Evolutionary conservation across 805 yeast species (phyloP).

Genomic region (Jamesozyma piceae): DNA sequence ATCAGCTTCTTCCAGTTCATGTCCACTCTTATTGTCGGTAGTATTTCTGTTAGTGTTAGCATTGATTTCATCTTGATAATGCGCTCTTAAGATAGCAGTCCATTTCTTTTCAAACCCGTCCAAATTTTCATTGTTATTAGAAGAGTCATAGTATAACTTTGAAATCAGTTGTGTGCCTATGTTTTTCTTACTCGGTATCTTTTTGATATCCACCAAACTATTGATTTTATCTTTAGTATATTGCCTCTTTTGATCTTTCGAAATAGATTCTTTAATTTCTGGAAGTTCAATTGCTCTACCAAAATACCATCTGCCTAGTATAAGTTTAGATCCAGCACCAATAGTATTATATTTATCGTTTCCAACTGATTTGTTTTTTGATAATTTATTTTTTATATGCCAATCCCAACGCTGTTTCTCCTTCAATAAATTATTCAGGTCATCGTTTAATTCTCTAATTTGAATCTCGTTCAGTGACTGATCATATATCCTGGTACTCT

Average conservation of each 20-base stretch:
- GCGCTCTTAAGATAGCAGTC: slow-evolving; percentile 10
- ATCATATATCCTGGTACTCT: slow-evolving; percentile 57
- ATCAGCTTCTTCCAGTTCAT: background rate
- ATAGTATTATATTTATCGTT: background rate
- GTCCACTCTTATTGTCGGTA: background rate
- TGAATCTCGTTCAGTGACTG: slow-evolving; percentile 47
- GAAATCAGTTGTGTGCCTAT: slow-evolving; percentile 1
- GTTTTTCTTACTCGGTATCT: slow-evolving; percentile 6
- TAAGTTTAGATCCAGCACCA: slow-evolving; percentile 18
- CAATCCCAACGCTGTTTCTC: slow-evolving; percentile 76
- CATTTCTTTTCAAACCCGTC: slow-evolving; percentile 10
- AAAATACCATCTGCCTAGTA: slow-evolving; percentile 60
- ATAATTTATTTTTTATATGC: slow-evolving; percentile 45
- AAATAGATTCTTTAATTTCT: slow-evolving; percentile 48
- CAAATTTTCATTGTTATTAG: background rate
- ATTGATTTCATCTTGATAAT: slow-evolving; percentile 6
- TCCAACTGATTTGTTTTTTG: slow-evolving; percentile 4
- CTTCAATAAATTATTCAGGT: slow-evolving; percentile 51
- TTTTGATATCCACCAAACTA: slow-evolving; percentile 2
- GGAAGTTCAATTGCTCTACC: slow-evolving; percentile 79
- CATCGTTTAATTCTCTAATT: slow-evolving; percentile 66
- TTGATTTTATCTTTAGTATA: slow-evolving; percentile 11
- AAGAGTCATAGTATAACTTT: background rate
- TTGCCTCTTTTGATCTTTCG: slow-evolving; percentile 23
- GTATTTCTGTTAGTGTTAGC: background rate